Percentiles rank a stretch among this genome's conserved stretches.
These are phyloP conservation scores for Capsicum pubescens DNA, from an alignment of 257 asterid species.

Conservation along the genomic window DNA sequence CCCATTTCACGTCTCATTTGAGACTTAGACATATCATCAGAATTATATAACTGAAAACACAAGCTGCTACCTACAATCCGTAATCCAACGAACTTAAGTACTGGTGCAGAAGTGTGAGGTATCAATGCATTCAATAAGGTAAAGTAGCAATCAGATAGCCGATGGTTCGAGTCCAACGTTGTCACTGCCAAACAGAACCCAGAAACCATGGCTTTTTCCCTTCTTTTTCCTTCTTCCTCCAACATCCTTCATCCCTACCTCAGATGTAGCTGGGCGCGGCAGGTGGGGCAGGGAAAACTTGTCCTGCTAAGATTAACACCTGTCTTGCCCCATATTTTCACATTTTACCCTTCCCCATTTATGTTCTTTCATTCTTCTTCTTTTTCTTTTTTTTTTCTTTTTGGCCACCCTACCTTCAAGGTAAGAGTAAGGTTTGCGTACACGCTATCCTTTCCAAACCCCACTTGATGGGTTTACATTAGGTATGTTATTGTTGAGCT, in stretches of 20 bases:
- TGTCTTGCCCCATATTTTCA: not conserved
- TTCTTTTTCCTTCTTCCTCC: not conserved
- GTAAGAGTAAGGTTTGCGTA: too few species aligned
- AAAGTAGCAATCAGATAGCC: not conserved
- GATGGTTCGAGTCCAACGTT: not conserved
- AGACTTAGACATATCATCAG: not conserved
- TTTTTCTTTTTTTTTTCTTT: too few species aligned
- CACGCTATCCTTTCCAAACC: too few species aligned
- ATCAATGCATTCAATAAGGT: not conserved
- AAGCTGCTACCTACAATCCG: not conserved
- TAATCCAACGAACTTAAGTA: not conserved
- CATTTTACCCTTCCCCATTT: not conserved
- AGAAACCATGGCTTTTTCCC: not conserved
- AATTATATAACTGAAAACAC: not conserved
- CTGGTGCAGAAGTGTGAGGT: not conserved
- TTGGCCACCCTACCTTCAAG: too few species aligned
- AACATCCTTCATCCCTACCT: not conserved
- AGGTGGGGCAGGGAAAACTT: not conserved
- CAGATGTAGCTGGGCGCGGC: not conserved
- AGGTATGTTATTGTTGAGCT: too few species aligned
- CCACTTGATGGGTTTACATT: too few species aligned
- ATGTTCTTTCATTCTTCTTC: not conserved
- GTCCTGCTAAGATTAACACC: not conserved
- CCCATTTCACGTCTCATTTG: not conserved
- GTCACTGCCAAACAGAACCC: not conserved